Percentiles rank a stretch among this genome's conserved stretches.
Conservation (phyloP, 2,329 filamentous ascomycete genomes). For the Cordyceps farinosa region DNA sequence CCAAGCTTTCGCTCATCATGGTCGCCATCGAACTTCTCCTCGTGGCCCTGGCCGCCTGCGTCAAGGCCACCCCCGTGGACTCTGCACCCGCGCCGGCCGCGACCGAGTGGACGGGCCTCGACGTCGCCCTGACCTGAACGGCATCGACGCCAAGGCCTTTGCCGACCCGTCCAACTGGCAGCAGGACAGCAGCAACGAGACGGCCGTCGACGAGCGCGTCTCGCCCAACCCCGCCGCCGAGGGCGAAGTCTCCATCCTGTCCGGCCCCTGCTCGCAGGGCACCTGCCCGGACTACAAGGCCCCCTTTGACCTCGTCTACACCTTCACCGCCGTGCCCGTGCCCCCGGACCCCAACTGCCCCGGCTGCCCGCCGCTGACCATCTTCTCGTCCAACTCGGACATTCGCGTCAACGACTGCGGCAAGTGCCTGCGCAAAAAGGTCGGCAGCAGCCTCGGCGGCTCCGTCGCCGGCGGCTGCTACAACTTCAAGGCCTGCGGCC, state of each 20-base stretch:
- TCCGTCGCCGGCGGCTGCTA: conserved; percentile 8
- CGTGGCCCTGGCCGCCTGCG: not conserved
- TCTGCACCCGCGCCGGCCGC: not conserved
- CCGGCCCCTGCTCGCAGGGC: conserved; percentile 17
- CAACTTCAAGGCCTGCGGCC: conserved; percentile 13
- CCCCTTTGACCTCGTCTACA: conserved; percentile 18
- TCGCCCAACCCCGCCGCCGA: not conserved
- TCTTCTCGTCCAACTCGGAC: conserved; percentile 14
- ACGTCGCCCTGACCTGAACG: conserved; percentile 4
- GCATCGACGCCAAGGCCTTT: not conserved
- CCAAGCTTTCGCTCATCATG: not conserved
- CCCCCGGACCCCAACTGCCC: conserved; percentile 7
- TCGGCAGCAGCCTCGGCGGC: conserved; percentile 5
- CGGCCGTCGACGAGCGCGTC: not conserved
- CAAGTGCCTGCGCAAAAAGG: conserved; percentile 1
- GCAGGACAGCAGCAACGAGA: not conserved
- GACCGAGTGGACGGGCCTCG: not conserved
- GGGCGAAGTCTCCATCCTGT: not conserved
- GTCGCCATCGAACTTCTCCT: not conserved
- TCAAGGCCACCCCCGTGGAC: not conserved
- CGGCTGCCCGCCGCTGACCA: conserved; percentile 8
- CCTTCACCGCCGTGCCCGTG: conserved; percentile 1
- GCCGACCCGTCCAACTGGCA: not conserved
- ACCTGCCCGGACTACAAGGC: conserved; percentile 18
- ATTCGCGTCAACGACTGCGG: conserved; percentile 17